Percentiles rank a stretch among this genome's conserved stretches.
These are phyloP conservation scores for Starmerella tilneyi DNA, from an alignment of 805 yeast genomes.

Conservation along the genomic window DNA sequence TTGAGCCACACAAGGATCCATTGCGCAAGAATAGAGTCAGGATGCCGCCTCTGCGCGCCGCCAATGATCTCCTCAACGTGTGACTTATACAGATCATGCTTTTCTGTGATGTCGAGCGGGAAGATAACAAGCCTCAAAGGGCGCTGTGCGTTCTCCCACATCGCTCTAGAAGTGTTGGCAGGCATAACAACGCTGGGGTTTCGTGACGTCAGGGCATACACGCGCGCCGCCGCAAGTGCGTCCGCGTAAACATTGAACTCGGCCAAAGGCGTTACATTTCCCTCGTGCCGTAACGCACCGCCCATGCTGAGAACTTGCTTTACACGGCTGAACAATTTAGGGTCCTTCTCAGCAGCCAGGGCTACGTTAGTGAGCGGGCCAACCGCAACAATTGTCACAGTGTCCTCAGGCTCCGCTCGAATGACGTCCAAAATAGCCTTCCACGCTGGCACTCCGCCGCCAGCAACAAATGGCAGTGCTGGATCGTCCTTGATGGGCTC, in stretches of 20 bases:
- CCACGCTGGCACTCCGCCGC: conserved; percentile 27
- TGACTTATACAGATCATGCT: conserved; percentile 26
- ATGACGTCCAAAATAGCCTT: conserved; percentile 33
- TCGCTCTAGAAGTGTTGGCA: conserved; percentile 20
- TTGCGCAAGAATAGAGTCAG: conserved; percentile 28
- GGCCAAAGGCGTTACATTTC: conserved; percentile 36
- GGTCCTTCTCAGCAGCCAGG: conserved; percentile 34
- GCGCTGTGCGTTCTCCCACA: conserved; percentile 7
- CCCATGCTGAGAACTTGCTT: conserved; percentile 35
- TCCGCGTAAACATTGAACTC: conserved; percentile 38
- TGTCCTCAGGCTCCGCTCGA: conserved; percentile 29
- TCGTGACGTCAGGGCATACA: conserved; percentile 30
- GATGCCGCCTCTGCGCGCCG: conserved; percentile 8
- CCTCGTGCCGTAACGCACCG: conserved; percentile 32
- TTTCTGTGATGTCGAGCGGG: conserved; percentile 34
- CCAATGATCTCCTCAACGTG: conserved; percentile 23
- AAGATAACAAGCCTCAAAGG: conserved; percentile 30
- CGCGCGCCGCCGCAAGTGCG: conserved; percentile 34
- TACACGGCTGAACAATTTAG: conserved; percentile 31
- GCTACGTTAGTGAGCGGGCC: conserved; percentile 38
- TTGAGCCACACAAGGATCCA: conserved; percentile 33
- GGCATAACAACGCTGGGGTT: conserved; percentile 30
- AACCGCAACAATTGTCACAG: conserved; percentile 34
- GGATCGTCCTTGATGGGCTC: conserved; percentile 8
- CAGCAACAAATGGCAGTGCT: conserved; percentile 28